Evolutionary conservation across 306 rosid genomes (phyloP).

Genomic region (Lagenaria siceraria): DNA sequence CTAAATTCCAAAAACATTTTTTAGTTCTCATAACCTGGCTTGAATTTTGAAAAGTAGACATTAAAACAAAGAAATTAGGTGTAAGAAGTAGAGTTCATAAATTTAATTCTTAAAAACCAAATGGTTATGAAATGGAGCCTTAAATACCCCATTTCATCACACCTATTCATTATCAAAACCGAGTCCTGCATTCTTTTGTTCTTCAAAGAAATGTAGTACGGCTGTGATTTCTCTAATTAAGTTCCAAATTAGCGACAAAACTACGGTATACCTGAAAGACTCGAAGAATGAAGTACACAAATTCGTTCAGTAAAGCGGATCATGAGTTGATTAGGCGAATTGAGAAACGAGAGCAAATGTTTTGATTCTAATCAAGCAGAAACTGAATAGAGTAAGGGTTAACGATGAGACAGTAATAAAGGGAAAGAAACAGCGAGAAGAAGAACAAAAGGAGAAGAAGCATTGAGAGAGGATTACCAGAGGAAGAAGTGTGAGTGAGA

Average conservation of each 20-base stretch:
- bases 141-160: background rate
- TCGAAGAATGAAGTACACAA: background rate
- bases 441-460: background rate
- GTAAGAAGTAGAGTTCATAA: too few species aligned
- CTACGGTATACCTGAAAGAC: background rate
- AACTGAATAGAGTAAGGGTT: too few species aligned
- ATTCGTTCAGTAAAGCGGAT: background rate
- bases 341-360: background rate
- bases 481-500: conserved; percentile 17
- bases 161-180: background rate
- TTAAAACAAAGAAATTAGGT: too few species aligned
- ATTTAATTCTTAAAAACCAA: too few species aligned
- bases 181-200: background rate
- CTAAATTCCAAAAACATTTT: too few species aligned
- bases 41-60: too few species aligned
- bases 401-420: background rate
- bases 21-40: too few species aligned
- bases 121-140: too few species aligned
- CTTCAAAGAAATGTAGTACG: background rate
- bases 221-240: background rate
- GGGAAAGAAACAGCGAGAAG: background rate
- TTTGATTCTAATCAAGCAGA: background rate
- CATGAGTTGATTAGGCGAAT: background rate
- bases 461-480: conserved; percentile 24
- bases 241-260: background rate